Base-by-base conservation (phyloP, 2,329 filamentous ascomycete species). In the Byssothecium circinans region DNA sequence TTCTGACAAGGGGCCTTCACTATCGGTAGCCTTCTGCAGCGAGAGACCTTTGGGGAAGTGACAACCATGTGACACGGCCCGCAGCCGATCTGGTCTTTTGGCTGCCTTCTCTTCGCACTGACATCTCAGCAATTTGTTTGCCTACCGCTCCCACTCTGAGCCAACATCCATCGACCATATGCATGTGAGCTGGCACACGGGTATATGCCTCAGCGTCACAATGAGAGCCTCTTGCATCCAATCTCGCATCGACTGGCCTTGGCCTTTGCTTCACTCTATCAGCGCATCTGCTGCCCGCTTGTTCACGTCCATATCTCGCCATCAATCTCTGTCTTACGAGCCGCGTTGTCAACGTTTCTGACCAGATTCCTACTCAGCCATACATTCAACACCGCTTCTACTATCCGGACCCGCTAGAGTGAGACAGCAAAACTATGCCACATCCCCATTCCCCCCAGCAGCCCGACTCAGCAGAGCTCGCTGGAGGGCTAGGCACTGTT, bases 151-250 rank as follows among this genome's bases (percentile, higher is more conserved):
- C 44, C 43, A 46, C 43, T 38, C 43, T 34, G 47, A 50, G 33
- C 46, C 50, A 64, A 47, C 52, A 50, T 60, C 57, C 52, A 50
- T 60, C 57, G 60, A 59, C 53, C 55, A 50, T 59, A 52, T 60
- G 58, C 59, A 60, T 56, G 54, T 60, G 60, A 49, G 62, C 56
- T 68, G 63, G 63, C 67, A 64, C n/a, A 60, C 58, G 57, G 64
- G 60, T 56, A 58, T 52, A 60, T 61, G 62, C 40, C 43, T 48
- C 40, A 42, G 49, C 47, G 56, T 65, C 54, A 69, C 67, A 67
- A 68, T 68, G 67, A 58, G 46, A 45, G 38, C 39, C 29, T 53
- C 48, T 49, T 22, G 30, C 56, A 41, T 43, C 57, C 58, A 64
- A 60, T 65, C 58, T 49, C 18, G 52, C 45, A 37, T 54, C 38